A percentile compares a stretch with the other conserved stretches of the same genome.
phyloP scores from a whole-genome alignment of 73 alveolate species.

The Tetrahymena borealis region DNA sequence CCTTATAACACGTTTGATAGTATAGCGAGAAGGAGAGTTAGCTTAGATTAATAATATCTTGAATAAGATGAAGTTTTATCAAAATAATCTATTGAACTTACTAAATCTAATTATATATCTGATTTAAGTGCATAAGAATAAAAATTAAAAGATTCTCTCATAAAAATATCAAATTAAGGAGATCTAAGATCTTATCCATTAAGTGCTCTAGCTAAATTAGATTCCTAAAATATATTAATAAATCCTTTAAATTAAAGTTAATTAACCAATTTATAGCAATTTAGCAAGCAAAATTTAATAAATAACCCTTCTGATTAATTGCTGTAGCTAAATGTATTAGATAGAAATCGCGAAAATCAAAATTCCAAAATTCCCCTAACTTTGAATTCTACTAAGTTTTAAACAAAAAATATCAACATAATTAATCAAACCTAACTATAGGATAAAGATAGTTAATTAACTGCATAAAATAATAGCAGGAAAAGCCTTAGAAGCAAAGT shows the following conservation, averaged over 20 bases:
- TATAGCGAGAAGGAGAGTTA: background rate
- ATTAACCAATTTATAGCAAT: too few relatives aligned
- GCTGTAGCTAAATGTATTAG: too few relatives aligned
- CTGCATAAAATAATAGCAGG: too few relatives aligned
- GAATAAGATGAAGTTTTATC: background rate
- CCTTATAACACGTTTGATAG: background rate
- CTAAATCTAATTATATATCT: background rate
- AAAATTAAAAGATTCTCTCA: background rate
- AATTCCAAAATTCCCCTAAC: too few relatives aligned
- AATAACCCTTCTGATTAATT: too few relatives aligned
- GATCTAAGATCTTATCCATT: background rate
- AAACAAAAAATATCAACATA: too few relatives aligned
- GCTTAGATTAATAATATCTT: background rate
- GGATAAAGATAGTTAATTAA: too few relatives aligned
- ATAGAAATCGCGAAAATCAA: too few relatives aligned
- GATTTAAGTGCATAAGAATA: background rate
- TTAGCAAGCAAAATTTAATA: too few relatives aligned
- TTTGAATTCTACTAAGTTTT: too few relatives aligned
- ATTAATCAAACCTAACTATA: too few relatives aligned
- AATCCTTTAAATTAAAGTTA: too few relatives aligned
- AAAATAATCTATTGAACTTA: background rate
- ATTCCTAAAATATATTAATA: background rate
- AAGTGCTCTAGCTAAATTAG: background rate
- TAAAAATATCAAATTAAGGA: background rate
- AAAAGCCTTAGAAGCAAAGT: background rate